Percentiles rank a stretch among this genome's conserved stretches.
Evolutionary conservation across 192 early-diverging fungal species (phyloP).

Genomic region (Dispira parvispora): DNA sequence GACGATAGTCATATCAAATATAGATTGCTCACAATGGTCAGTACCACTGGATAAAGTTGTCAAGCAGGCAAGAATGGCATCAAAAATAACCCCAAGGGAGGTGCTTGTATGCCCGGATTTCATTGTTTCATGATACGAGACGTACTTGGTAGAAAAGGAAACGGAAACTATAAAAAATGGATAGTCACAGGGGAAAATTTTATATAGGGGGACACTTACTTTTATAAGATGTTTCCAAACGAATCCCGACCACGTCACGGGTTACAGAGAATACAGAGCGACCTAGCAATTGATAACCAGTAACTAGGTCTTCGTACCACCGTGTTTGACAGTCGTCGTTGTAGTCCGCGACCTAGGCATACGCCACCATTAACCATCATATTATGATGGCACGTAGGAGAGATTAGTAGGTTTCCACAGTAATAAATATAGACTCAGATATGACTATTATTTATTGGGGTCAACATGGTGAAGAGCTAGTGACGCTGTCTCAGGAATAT

Average conservation of each 20-base stretch:
- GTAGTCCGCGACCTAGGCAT: no score
- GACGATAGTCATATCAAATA: background rate
- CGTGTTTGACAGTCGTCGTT: background rate
- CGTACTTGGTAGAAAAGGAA: background rate
- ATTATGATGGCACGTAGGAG: no score
- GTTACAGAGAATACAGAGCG: slow-evolving; percentile 17
- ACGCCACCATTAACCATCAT: no score
- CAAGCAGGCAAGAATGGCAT: no score
- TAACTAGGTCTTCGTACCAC: slow-evolving; percentile 15
- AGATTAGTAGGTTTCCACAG: no score
- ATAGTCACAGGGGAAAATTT: background rate
- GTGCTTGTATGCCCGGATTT: background rate
- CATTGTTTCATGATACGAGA: slow-evolving; percentile 5
- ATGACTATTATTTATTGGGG: no score
- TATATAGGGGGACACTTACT: slow-evolving; percentile 14
- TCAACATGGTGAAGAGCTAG: no score
- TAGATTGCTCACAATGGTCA: background rate
- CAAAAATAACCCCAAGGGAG: background rate
- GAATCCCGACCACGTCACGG: slow-evolving; percentile 21
- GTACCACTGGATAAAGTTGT: no score
- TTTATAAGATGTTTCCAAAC: slow-evolving; percentile 31
- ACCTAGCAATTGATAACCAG: slow-evolving; percentile 18
- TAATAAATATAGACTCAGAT: no score
- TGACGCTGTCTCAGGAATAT: no score
- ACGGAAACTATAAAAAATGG: background rate